These are phyloP conservation scores for Candida corydali DNA, from an alignment of 805 yeast species.

Conservation along the genomic window DNA sequence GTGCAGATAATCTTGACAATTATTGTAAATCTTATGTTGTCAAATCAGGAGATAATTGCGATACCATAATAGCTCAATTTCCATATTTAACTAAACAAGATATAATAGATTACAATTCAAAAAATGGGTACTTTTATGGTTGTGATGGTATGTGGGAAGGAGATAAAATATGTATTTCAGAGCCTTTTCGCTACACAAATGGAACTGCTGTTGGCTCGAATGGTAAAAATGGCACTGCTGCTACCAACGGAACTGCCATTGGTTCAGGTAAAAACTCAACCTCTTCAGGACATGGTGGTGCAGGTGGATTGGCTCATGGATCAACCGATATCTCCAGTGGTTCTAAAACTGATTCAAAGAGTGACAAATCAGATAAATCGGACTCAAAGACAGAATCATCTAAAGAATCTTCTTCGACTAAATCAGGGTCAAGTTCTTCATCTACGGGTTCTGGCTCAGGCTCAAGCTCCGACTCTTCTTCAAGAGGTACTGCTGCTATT, in stretches of 20 bases:
- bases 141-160: too few relatives aligned
- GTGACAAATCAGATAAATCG: neutral
- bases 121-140: too few relatives aligned
- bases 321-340: neutral
- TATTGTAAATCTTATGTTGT: too few relatives aligned
- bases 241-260: neutral
- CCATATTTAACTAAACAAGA: too few relatives aligned
- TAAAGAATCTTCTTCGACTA: neutral
- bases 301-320: constrained; percentile 1
- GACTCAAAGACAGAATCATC: neutral
- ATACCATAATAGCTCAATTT: too few relatives aligned
- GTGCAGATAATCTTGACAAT: neutral
- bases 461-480: neutral
- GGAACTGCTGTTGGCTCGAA: neutral
- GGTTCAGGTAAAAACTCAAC: constrained; percentile 3
- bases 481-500: constrained; percentile 4
- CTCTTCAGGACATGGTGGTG: neutral
- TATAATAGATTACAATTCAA: too few relatives aligned
- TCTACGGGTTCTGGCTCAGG: neutral
- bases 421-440: neutral
- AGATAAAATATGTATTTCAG: too few relatives aligned
- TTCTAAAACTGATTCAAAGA: neutral
- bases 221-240: too few relatives aligned
- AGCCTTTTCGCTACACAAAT: too few relatives aligned
- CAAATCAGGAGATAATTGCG: too few relatives aligned